Evolutionary conservation across 345 rosid genomes (phyloP), one percentile per base, ranked within the genome.

Genomic region (Reutealis trisperma): DNA sequence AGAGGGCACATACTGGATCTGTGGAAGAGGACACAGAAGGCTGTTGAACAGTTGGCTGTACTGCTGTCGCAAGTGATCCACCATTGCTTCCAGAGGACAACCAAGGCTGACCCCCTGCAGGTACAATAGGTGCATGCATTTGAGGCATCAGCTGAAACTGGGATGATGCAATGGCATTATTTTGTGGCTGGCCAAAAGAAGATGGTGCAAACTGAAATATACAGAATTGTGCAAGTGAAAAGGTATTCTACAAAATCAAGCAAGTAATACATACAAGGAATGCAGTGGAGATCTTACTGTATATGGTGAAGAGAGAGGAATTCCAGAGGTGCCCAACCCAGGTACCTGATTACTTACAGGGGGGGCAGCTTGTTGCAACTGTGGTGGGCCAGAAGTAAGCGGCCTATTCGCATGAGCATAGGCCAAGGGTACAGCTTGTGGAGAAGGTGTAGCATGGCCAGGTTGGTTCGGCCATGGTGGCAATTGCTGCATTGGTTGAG

Each of bases 401-500:
- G 90, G 89, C 84, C 90, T 81, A 75, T 83, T 88, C 45, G 85
- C 79, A 84, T 90, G 98, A 67, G 30, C 78, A 80, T 88, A 92
- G n/a, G 86, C 86, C 72, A 84, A 80, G 15, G 88, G 83, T 59
- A 89, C 71, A 70, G 89, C 84, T 80, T 91, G 97, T 74, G 88
- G 83, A 2, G 96, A 81, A 67, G 93, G 84, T 74, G 89, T 24
- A 58, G 78, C 71, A 83, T 82, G 88, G 58, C 84, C 92, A 79
- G 93, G 93, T 84, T 93, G 98, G 85, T 84, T 84, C 78, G 91
- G 86, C 88, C 97, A 86, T 51, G 81, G 94, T 21, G 89, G 92
- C 71, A 86, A 83, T 79, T 88, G 97, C 76, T 89, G 97, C 80
- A 90, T 80, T 7, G 88, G 88, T 81, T 91, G 99, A 77, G 94